Evolutionary conservation across 805 yeast species (phyloP), one percentile per base, ranked within the genome.

Genomic region (Kodamaea leandrae): DNA sequence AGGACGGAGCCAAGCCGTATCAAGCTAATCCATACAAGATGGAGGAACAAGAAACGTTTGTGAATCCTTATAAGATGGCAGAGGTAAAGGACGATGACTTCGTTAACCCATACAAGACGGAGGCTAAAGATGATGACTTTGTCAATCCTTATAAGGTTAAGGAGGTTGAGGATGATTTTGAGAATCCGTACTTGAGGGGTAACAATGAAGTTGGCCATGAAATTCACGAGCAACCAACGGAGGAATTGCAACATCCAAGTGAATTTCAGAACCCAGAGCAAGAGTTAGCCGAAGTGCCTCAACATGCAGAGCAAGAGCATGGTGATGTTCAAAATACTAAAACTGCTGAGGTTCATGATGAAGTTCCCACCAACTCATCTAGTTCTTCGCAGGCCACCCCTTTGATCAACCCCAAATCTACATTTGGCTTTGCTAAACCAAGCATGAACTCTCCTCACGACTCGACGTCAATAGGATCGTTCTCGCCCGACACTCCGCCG

Each of bases 401-500:
- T n/a, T n/a, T n/a, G n/a, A n/a, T n/a, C n/a, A n/a, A n/a, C n/a
- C n/a, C n/a, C n/a, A n/a, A n/a, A n/a, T n/a, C n/a, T n/a, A n/a
- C n/a, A n/a, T 27, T 27, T 27, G 17, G 18, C 20, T 30, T 30
- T 12, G 13, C 33, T 4, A 16, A 17, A 5, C 33, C 33, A 12
- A 14, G 8, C 4, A 21, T 30, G n/a, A 15, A 14, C 18, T 30
- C 33, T 4, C 33, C 37, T 3, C 37, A 24, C 15, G 37, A 34
- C 17, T 21, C 26, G 7, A 37, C 42, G n/a, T 62, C 68, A 13
- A 63, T 65, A n/a, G 71, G 71, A 1, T 57, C 66, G 8, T 64
- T 50, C 41, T 63, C 68, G 4, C 69, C 69, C 1, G 69, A 64
- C 37, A 64, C 71, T 2, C 70, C 70, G 2, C 58, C 57, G 3